Conservation (phyloP, 2,329 filamentous ascomycete genomes). For the Hypomyces rosellus region DNA sequence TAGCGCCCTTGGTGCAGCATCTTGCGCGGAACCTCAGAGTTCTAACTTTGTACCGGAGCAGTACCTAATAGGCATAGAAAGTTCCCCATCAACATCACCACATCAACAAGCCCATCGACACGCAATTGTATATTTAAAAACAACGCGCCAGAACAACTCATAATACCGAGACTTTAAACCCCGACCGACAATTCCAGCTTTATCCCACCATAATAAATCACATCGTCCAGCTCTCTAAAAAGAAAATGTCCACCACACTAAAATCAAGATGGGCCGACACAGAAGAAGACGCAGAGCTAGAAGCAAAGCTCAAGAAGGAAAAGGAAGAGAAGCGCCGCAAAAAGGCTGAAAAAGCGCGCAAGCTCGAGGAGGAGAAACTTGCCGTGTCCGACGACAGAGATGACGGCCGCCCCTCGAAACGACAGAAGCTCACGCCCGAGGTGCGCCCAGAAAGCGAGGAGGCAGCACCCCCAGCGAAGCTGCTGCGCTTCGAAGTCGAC, state of each 20-base stretch:
- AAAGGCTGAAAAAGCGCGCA: constrained; percentile 75
- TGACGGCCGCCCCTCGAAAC: constrained; percentile 51
- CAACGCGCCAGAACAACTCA: too few species aligned
- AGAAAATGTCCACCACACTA: constrained; percentile 49
- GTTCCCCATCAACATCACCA: too few species aligned
- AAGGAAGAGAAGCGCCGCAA: constrained; percentile 84
- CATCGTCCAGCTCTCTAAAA: too few species aligned
- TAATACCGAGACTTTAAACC: too few species aligned
- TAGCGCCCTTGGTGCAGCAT: too few species aligned
- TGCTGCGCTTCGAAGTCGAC: constrained; percentile 65
- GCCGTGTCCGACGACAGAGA: constrained; percentile 25
- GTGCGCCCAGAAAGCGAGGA: constrained; percentile 20
- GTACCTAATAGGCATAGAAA: too few species aligned
- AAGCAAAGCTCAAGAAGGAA: constrained; percentile 66
- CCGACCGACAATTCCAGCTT: too few species aligned
- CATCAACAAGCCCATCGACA: too few species aligned
- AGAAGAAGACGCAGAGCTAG: constrained; percentile 70
- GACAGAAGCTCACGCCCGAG: constrained; percentile 51
- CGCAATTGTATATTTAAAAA: too few species aligned
- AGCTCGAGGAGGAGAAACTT: constrained; percentile 45
- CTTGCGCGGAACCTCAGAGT: too few species aligned
- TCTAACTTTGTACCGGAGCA: too few species aligned
- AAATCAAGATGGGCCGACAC: constrained; percentile 85
- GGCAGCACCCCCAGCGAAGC: constrained; percentile 36
- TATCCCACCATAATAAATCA: too few species aligned